A percentile compares a stretch with the other conserved stretches of the same genome.
phyloP scores from a whole-genome alignment of 805 yeast genomes.

The Kuraishia borneana region DNA sequence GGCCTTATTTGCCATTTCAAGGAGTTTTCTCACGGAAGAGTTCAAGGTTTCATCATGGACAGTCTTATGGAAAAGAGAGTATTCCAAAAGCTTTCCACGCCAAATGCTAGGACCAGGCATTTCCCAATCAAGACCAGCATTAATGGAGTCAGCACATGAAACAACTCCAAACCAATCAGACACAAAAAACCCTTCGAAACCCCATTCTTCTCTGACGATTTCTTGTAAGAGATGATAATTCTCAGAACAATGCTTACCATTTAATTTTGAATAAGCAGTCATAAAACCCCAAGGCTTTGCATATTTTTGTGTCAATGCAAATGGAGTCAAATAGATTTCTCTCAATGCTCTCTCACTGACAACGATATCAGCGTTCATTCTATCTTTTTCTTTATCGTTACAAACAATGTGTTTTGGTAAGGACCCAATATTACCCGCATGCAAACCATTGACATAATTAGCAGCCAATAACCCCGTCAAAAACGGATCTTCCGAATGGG shows the following conservation, averaged over 20 bases:
- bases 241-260: constrained; percentile 48
- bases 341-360: constrained; percentile 52
- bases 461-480: constrained; percentile 35
- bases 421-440: constrained; percentile 36
- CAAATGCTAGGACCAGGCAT: constrained; percentile 52
- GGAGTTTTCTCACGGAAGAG: constrained; percentile 31
- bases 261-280: constrained; percentile 55
- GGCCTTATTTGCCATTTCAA: constrained; percentile 33
- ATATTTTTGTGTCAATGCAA: constrained; percentile 44
- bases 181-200: constrained; percentile 43
- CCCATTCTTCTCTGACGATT: constrained; percentile 45
- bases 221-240: constrained; percentile 28
- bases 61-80: constrained; percentile 28
- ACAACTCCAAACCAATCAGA: constrained; percentile 58
- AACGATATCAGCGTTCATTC: constrained; percentile 34
- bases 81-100: constrained; percentile 26
- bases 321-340: constrained; percentile 54
- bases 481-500: constrained; percentile 30
- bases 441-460: constrained; percentile 45
- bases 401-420: constrained; percentile 53
- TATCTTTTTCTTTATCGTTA: constrained; percentile 50
- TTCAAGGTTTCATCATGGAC: constrained; percentile 29
- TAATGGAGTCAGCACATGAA: constrained; percentile 31
- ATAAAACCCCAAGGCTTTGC: constrained; percentile 43
- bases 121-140: constrained; percentile 51